phyloP scores from a whole-genome alignment of 2,329 filamentous ascomycete species.

The Alternaria metachromatica region DNA sequence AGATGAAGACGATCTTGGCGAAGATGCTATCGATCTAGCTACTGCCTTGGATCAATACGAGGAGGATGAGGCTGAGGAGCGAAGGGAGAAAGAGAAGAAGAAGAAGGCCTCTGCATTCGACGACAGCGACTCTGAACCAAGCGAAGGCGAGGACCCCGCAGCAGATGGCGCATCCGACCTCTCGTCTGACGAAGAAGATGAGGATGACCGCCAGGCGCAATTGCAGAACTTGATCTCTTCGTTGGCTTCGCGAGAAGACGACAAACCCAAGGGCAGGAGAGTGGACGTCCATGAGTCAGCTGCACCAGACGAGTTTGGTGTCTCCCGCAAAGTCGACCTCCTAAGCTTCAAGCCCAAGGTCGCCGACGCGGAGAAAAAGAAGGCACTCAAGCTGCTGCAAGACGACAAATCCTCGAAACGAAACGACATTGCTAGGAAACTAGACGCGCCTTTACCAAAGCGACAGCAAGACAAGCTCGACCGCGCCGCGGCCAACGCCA shows the following conservation, averaged over 20 bases:
- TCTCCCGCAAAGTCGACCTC: constrained; percentile 73
- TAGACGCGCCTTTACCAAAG: constrained; percentile 82
- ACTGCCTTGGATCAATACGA: constrained; percentile 63
- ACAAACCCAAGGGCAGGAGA: constrained; percentile 41
- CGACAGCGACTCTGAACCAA: constrained; percentile 62
- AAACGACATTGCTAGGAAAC: constrained; percentile 67
- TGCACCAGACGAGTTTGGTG: constrained; percentile 65
- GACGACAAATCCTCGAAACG: constrained; percentile 67
- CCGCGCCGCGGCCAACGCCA: constrained; percentile 81
- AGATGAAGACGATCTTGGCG: constrained; percentile 68
- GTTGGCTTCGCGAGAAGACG: constrained; percentile 58
- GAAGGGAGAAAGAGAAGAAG: constrained; percentile 38
- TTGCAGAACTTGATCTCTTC: constrained; percentile 73
- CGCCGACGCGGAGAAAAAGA: constrained; percentile 77
- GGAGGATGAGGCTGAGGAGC: constrained; percentile 44
- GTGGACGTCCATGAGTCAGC: constrained; percentile 64
- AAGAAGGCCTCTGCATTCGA: constrained; percentile 51
- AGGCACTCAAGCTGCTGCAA: constrained; percentile 76
- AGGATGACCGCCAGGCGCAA: constrained; percentile 65
- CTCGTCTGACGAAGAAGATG: constrained; percentile 52
- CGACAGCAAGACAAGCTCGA: constrained; percentile 86
- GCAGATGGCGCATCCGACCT: constrained; percentile 58
- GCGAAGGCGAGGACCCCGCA: constrained; percentile 54
- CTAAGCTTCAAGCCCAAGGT: constrained; percentile 76
- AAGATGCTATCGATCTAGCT: constrained; percentile 68